Conservation (phyloP, 2,329 filamentous ascomycete species). For the Cytospora leucostoma region DNA sequence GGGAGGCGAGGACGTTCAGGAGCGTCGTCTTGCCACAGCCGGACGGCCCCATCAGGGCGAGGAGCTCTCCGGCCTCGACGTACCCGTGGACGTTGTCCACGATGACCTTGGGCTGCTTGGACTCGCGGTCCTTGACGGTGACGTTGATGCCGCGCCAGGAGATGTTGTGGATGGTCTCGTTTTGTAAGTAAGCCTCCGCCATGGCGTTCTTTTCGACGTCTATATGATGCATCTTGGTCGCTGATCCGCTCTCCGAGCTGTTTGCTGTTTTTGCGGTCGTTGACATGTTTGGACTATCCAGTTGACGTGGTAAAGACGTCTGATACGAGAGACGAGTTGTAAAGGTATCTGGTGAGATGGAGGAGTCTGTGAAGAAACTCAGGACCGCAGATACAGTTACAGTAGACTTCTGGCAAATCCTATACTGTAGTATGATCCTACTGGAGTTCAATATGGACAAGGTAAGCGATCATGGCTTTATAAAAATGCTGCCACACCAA, state of each 20-base stretch:
- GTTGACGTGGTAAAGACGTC: neutral
- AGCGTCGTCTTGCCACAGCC: constrained; percentile 81
- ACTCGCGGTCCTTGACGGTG: constrained; percentile 71
- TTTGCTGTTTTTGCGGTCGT: constrained; percentile 20
- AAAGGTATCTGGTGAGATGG: neutral
- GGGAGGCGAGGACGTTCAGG: constrained; percentile 71
- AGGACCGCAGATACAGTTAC: neutral
- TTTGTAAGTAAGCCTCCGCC: constrained; percentile 58
- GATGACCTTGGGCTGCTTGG: constrained; percentile 63
- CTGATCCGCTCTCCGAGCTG: constrained; percentile 28
- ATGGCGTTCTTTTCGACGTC: constrained; percentile 37
- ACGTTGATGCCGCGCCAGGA: constrained; percentile 69
- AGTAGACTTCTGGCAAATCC: neutral
- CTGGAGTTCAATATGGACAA: neutral
- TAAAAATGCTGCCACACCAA: neutral
- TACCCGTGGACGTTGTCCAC: constrained; percentile 64
- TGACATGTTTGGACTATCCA: constrained; percentile 19
- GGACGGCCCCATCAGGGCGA: constrained; percentile 79
- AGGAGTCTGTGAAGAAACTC: neutral
- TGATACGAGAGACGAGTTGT: neutral
- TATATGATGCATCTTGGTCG: constrained; percentile 21
- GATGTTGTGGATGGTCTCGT: constrained; percentile 64
- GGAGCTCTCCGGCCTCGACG: constrained; percentile 68
- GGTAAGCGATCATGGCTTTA: neutral
- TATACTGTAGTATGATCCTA: neutral